Evolutionary conservation across 2,329 filamentous ascomycete genomes (phyloP).

Genomic region (Pseudocercospora fijiensis): DNA sequence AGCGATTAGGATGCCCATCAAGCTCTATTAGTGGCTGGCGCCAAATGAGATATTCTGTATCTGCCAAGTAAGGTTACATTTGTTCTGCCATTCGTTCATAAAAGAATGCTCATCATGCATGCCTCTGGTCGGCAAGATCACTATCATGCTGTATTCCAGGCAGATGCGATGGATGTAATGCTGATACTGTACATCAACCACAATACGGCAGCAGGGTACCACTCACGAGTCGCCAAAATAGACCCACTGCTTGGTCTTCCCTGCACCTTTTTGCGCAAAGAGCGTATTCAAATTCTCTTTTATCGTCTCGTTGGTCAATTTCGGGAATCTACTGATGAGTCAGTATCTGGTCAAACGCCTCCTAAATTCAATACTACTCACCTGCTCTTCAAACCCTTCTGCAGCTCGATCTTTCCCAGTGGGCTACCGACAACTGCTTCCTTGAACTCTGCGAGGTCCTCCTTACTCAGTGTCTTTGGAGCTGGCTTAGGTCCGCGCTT

Average conservation of each 20-base stretch:
- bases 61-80: not conserved
- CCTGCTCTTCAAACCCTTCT: slow-evolving; percentile 72
- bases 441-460: slow-evolving; percentile 67
- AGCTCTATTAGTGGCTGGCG: not conserved
- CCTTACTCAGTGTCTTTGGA: slow-evolving; percentile 54
- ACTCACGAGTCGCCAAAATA: slow-evolving; percentile 30
- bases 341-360: slow-evolving; percentile 6
- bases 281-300: slow-evolving; percentile 67
- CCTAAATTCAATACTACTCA: slow-evolving; percentile 36
- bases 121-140: not conserved
- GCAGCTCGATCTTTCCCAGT: slow-evolving; percentile 70
- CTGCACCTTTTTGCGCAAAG: slow-evolving; percentile 63
- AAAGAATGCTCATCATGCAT: not conserved
- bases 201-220: not conserved
- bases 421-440: slow-evolving; percentile 67
- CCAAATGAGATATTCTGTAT: not conserved
- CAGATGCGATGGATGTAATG: not conserved
- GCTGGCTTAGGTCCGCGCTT: slow-evolving; percentile 39
- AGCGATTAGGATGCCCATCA: no score
- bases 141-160: not conserved
- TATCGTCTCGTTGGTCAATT: slow-evolving; percentile 67
- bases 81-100: not conserved
- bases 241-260: slow-evolving; percentile 65
- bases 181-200: not conserved
- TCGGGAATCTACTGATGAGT: slow-evolving; percentile 57